Evolutionary conservation across 345 rosid species (phyloP), one percentile per base, ranked within the genome.

Genomic region (Geranium brycei): DNA sequence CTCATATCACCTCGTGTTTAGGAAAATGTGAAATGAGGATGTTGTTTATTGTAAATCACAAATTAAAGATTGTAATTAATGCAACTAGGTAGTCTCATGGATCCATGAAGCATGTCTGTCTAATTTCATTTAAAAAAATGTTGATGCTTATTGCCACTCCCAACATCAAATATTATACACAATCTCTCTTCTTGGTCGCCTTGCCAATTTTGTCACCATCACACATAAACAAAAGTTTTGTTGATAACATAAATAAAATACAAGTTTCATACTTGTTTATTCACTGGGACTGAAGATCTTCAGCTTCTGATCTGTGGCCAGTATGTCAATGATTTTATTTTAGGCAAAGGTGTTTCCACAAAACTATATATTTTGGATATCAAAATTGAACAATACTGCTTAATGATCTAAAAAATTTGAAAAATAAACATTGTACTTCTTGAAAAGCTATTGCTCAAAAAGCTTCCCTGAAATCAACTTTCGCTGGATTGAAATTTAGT

Each of bases 41-140:
- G 66, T 76, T 62, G 17, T 59, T 77, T 69, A 63, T 69, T 63
- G 71, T 64, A 56, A 65, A 73, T 69, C 73, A 57, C 58, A 61
- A 47, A 72, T 72, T 56, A 72, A 76, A 79, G 77, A 74, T 67
- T 65, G 38, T 69, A 65, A 74, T 74, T 74, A 72, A 60, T 68
- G 63, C 72, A 68, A 28, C 68, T 69, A 51, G 41, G 62, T 41
- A 30, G 31, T 75, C 68, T 62, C 79, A 71, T 65, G 68, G 79
- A 76, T 74, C 80, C 60, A 71, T 61, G 85, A 66, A 69, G 84
- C 67, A 81, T 81, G 83, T 79, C 85, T 83, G 91, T 79, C 83
- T 78, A 72, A 62, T 73, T 68, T 47, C 15, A 69, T 71, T 72
- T 66, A 66, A 80, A 81, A 81, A 62, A 6, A 35, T 7, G 10